phyloP scores from a whole-genome alignment of 805 yeast genomes.

The Wickerhamiella sergipiensis region DNA sequence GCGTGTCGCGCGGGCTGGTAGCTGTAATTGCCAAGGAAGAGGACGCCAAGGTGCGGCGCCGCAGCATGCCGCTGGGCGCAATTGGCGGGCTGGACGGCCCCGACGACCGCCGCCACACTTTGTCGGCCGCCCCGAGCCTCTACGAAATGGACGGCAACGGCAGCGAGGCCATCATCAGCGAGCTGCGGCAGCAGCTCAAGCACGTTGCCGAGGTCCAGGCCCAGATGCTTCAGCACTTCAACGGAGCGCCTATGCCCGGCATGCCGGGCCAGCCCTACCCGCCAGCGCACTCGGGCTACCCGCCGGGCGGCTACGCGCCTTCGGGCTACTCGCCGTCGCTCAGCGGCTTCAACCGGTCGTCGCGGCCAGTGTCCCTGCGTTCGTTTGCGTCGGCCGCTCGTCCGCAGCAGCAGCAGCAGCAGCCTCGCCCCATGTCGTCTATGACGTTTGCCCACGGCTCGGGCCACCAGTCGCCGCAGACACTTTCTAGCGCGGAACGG shows the following conservation, averaged over 20 bases:
- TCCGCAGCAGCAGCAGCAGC: neutral
- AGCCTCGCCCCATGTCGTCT: neutral
- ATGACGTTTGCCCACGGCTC: neutral
- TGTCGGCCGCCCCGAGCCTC: neutral
- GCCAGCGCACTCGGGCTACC: neutral
- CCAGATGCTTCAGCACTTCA: constrained; percentile 12
- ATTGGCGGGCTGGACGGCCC: neutral
- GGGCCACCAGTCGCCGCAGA: neutral
- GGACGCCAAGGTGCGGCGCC: constrained; percentile 23
- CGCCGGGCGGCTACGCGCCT: neutral
- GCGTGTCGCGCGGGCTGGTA: constrained; percentile 25
- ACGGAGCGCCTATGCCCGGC: neutral
- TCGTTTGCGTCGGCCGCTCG: neutral
- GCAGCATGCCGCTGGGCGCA: constrained; percentile 4
- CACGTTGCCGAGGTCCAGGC: constrained; percentile 24
- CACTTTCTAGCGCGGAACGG: neutral
- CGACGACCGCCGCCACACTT: neutral
- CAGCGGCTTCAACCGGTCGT: neutral
- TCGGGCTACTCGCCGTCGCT: neutral
- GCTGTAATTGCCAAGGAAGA: constrained; percentile 29
- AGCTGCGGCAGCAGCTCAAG: constrained; percentile 22
- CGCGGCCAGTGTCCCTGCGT: neutral
- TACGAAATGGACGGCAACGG: neutral
- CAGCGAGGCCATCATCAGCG: constrained; percentile 8
- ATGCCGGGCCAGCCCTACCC: neutral